Evolutionary conservation across 306 rosid species (phyloP).

Genomic region (Vigna angularis): DNA sequence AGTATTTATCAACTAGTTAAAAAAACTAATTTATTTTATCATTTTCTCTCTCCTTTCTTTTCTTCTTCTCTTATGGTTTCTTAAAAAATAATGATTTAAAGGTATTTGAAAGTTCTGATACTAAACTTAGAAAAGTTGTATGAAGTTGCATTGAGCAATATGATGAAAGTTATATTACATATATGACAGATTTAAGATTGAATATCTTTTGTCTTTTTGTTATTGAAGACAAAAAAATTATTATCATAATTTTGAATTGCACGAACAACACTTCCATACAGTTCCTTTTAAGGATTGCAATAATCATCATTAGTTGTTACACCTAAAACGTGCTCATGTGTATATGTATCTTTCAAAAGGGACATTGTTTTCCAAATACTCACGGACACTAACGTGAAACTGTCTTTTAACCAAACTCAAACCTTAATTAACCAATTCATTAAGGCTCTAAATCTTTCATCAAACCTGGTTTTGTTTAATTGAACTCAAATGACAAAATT

Average conservation of each 20-base stretch:
- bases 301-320: slow-evolving; percentile 19
- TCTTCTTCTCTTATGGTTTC: not conserved
- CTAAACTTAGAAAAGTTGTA: not conserved
- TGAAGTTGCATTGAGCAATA: not conserved
- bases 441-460: not conserved
- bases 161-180: not conserved
- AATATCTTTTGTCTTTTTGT: not conserved
- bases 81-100: not conserved
- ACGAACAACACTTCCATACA: not conserved
- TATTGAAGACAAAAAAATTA: not conserved
- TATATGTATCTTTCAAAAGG: not conserved
- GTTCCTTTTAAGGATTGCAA: slow-evolving; percentile 10
- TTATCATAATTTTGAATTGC: slow-evolving; percentile 10
- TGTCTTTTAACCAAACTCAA: not conserved
- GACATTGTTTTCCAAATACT: not conserved
- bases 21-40: not conserved
- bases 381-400: slow-evolving; percentile 6
- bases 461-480: not conserved
- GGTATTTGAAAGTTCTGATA: not conserved
- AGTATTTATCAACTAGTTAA: no score
- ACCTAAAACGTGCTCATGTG: slow-evolving; percentile 16
- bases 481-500: not conserved
- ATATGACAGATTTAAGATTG: not conserved
- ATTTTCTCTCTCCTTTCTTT: not conserved
- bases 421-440: not conserved